Evolutionary conservation across 2,329 filamentous ascomycete genomes (phyloP).

Genomic region (Paraphoma sp.): DNA sequence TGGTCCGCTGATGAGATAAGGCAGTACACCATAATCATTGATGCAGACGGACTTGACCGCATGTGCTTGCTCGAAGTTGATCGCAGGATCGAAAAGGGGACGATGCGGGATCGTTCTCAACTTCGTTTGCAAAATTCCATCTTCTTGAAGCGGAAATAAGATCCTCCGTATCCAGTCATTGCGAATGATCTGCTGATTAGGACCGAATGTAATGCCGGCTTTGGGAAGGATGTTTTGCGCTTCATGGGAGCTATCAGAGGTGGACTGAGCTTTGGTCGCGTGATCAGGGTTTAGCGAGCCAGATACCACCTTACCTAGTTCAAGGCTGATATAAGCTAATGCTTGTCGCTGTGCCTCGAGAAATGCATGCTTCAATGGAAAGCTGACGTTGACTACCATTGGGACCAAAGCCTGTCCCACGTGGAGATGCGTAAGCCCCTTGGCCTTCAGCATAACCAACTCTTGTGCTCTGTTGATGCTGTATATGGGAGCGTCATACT

Average conservation of each 20-base stretch:
- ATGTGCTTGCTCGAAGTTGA: slow-evolving; percentile 58
- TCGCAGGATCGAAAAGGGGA: slow-evolving; percentile 46
- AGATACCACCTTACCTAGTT: slow-evolving; percentile 5
- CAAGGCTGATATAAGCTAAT: slow-evolving; percentile 9
- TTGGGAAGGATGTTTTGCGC: neutral
- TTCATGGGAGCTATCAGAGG: neutral
- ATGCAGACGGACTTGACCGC: slow-evolving; percentile 52
- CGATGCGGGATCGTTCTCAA: slow-evolving; percentile 46
- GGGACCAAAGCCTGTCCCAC: slow-evolving; percentile 2
- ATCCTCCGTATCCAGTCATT: slow-evolving; percentile 48
- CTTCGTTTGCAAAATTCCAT: slow-evolving; percentile 48
- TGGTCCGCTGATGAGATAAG: slow-evolving; percentile 57
- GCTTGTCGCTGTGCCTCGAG: slow-evolving; percentile 13
- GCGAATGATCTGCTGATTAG: neutral
- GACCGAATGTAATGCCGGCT: neutral
- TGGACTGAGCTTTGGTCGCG: neutral
- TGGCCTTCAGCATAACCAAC: slow-evolving; percentile 26
- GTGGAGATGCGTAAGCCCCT: slow-evolving; percentile 12
- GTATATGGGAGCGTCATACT: slow-evolving; percentile 30
- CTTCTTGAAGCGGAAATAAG: slow-evolving; percentile 50
- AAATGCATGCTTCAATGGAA: slow-evolving; percentile 24
- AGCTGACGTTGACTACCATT: slow-evolving; percentile 30
- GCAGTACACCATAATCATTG: slow-evolving; percentile 52
- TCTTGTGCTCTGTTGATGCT: slow-evolving; percentile 30
- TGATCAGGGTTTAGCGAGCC: neutral